These are phyloP conservation scores for Vishniacozyma victoriae DNA, from an alignment of 768 basidiomycete species.

Conservation along the genomic window DNA sequence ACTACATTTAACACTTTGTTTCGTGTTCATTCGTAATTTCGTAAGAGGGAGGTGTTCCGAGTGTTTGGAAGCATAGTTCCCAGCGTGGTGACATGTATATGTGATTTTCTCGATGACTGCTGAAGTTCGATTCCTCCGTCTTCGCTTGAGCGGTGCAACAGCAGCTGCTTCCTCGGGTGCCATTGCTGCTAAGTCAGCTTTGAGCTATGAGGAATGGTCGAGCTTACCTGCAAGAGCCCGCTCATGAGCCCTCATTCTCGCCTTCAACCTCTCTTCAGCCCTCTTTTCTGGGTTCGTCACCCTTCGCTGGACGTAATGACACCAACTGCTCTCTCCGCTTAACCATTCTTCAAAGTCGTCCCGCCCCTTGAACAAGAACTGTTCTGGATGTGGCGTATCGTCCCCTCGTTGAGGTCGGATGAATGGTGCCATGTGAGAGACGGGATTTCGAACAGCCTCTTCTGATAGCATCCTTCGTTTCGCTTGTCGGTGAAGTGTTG, in stretches of 20 bases:
- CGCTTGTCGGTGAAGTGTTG: no score
- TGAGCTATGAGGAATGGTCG: neutral
- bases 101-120: slow-evolving; percentile 35
- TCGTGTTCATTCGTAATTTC: slow-evolving; percentile 35
- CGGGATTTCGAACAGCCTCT: slow-evolving; percentile 4
- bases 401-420: slow-evolving; percentile 15
- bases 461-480: neutral
- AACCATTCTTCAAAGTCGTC: slow-evolving; percentile 31
- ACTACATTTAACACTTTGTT: slow-evolving; percentile 36
- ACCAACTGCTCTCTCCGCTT: slow-evolving; percentile 34
- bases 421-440: slow-evolving; percentile 20
- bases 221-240: slow-evolving; percentile 26
- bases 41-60: slow-evolving; percentile 19
- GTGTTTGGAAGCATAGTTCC: slow-evolving; percentile 32
- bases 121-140: slow-evolving; percentile 26
- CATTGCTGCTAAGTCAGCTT: slow-evolving; percentile 15
- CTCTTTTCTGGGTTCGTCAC: slow-evolving; percentile 39
- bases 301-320: slow-evolving; percentile 41
- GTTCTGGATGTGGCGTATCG: slow-evolving; percentile 21
- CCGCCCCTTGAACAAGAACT: slow-evolving; percentile 15
- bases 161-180: slow-evolving; percentile 25
- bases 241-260: slow-evolving; percentile 26
- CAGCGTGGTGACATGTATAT: slow-evolving; percentile 43
- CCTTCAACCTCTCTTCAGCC: slow-evolving; percentile 29
- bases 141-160: slow-evolving; percentile 24